Base-by-base conservation (phyloP, 352 stramenopile species). In the Phytophthora chlamydospora region DNA sequence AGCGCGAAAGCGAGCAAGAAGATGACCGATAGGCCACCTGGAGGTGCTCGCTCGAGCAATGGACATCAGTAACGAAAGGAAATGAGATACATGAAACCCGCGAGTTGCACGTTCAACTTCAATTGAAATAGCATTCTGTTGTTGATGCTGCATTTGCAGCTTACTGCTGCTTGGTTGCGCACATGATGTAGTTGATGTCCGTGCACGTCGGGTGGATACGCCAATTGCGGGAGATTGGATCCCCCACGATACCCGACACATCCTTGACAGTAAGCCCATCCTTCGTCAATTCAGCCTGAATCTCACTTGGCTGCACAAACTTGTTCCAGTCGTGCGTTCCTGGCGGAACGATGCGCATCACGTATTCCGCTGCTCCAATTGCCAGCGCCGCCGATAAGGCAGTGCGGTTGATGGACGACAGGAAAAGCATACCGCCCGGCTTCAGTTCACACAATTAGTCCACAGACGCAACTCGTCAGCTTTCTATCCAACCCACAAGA, bases 251-350 rank as follows among this genome's bases (percentile, higher is more conserved):
- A 0, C 87, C 87, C 0, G 83, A 91, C 33, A 93, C 67, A 45
- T 95, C 76, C 57, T 88, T 83, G 39, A 90, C 63, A 17, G 62
- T 55, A 41, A 93, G 35, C 34, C 72, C 76, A 8, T 89, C 77
- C 72, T 88, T 71, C 53, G 73, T 77, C 38, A 95, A 55, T n/a
- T 78, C 76, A 2, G 50, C 39, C 33, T 76, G 68, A 19, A 94
- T 73, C 38, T 95, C 87, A 19, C 78, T 71, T 9, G 85, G 85
- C 51, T 88, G 65, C 19, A 95, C 75, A 59, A 91, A 95, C 68
- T 94, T 95, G 70, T 80, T 78, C 85, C 85, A 95, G 53, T 95
- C 83, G 49, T 95, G 87, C 27, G 87, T 95, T 54, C 85, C 80
- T 65, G 83, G 81, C 4, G 87, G 87, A 24, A 95, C 71, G 24